Conservation (phyloP, 495 filamentous ascomycete species). For the Lentithecium fluviatile region DNA sequence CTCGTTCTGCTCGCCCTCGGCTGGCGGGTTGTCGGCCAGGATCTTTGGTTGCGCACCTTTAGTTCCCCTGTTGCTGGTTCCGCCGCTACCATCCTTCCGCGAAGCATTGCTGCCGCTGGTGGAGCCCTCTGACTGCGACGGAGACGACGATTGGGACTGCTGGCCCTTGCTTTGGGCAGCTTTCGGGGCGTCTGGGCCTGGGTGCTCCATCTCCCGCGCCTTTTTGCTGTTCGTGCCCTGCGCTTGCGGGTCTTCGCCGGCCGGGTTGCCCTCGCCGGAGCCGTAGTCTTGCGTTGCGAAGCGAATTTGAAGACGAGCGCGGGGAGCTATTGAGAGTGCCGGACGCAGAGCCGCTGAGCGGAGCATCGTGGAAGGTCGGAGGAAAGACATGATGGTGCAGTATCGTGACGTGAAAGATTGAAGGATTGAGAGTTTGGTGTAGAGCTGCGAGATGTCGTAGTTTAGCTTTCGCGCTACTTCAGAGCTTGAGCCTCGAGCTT, state of each 20-base stretch:
- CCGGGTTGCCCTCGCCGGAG: slow-evolving; percentile 37
- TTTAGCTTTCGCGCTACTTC: too few relatives aligned
- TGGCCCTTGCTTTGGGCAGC: slow-evolving; percentile 18
- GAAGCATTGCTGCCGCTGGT: not conserved
- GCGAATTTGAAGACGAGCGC: slow-evolving; percentile 28
- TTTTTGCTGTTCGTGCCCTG: slow-evolving; percentile 37
- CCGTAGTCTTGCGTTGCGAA: slow-evolving; percentile 42
- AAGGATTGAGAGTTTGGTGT: too few relatives aligned
- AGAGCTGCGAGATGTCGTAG: not conserved
- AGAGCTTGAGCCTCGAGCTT: too few relatives aligned
- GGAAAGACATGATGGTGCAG: slow-evolving; percentile 36
- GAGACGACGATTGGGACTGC: not conserved
- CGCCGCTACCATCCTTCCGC: not conserved
- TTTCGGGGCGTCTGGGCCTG: slow-evolving; percentile 40
- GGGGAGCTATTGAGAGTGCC: slow-evolving; percentile 22
- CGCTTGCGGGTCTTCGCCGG: slow-evolving; percentile 37
- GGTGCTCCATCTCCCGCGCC: slow-evolving; percentile 41
- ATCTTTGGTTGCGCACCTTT: slow-evolving; percentile 46
- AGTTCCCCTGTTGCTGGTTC: slow-evolving; percentile 14
- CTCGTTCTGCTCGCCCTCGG: slow-evolving; percentile 16
- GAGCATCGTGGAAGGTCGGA: slow-evolving; percentile 26
- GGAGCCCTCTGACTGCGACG: not conserved
- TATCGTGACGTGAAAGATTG: too few relatives aligned
- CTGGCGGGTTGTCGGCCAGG: slow-evolving; percentile 50
- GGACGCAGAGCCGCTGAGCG: slow-evolving; percentile 34